Evolutionary conservation across 139 green algal species (phyloP), one percentile per base, ranked within the genome.

Genomic region (Yamagishiella unicocca): DNA sequence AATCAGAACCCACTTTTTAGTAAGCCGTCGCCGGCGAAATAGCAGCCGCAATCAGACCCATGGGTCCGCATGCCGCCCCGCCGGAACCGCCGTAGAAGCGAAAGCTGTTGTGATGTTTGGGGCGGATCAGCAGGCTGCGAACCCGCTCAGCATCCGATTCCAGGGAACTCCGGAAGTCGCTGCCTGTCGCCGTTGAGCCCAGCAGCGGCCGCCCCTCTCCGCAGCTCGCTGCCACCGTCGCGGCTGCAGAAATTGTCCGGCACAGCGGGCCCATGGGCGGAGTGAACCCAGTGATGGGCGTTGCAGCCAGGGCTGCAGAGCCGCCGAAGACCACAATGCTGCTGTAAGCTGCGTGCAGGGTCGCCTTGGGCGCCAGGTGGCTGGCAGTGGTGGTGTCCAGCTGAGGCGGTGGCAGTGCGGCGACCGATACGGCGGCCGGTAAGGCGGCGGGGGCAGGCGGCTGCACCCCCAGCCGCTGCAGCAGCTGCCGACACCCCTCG

Each of bases 401-500:
- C n/a, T n/a, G n/a, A n/a, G n/a, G n/a, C n/a, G n/a, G n/a, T n/a
- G n/a, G n/a, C n/a, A n/a, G n/a, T n/a, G n/a, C n/a, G n/a, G n/a
- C n/a, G n/a, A n/a, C n/a, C 19, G 19, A 68, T n/a, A n/a, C 22
- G 19, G 58, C 19, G 22, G 58, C 58, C 22, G 58, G 19, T 35
- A 68, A 35, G 58, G 22, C 58, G 22, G 58, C 58, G 6, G 22
- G 17, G 50, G 50, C 50, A 21, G 38, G 71, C 70, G 33, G 40
- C 50, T 40, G 50, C 29, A 67, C 55, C 2, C 67, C 67, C 53
- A 90, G 66, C 27, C 33, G 43, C 46, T 81, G 33, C 27, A 89
- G 53, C 76, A 87, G 88, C 71, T 87, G 78, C 19, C 66, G 38
- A 21, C 73, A 73, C 31, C 43, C 81, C 62, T 86, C 81, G 2